Evolutionary conservation across 805 yeast genomes (phyloP).

Genomic region (Teunomyces aglyptinius): DNA sequence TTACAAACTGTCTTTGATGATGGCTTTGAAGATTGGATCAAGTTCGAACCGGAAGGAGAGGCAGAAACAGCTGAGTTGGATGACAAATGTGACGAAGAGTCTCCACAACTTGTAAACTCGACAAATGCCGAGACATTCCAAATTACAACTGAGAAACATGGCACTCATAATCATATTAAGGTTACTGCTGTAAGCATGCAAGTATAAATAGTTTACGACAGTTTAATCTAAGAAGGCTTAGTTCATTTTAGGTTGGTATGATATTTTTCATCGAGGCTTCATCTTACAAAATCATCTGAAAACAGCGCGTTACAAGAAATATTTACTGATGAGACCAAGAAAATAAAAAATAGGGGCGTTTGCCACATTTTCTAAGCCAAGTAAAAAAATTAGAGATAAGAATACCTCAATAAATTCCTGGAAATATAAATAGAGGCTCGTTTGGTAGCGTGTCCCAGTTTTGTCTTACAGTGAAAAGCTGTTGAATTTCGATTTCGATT

Average conservation of each 20-base stretch:
- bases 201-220: neutral
- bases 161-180: conserved; percentile 7
- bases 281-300: too few relatives aligned
- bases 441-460: neutral
- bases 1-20: conserved; percentile 32
- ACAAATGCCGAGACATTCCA: neutral
- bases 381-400: neutral
- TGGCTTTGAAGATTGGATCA: conserved; percentile 46
- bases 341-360: neutral
- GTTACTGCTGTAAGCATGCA: conserved; percentile 3
- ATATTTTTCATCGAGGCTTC: too few relatives aligned
- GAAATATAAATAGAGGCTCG: neutral
- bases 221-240: neutral
- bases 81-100: neutral
- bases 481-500: neutral
- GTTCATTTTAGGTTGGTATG: neutral
- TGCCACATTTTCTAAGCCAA: neutral
- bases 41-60: conserved; percentile 12
- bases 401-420: neutral
- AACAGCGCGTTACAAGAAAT: too few relatives aligned
- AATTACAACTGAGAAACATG: conserved; percentile 6
- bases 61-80: neutral
- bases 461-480: neutral
- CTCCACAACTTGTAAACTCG: too few relatives aligned
- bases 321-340: too few relatives aligned